Conservation (phyloP, 2,329 filamentous ascomycete genomes). For the Dissoconium aciculare region DNA sequence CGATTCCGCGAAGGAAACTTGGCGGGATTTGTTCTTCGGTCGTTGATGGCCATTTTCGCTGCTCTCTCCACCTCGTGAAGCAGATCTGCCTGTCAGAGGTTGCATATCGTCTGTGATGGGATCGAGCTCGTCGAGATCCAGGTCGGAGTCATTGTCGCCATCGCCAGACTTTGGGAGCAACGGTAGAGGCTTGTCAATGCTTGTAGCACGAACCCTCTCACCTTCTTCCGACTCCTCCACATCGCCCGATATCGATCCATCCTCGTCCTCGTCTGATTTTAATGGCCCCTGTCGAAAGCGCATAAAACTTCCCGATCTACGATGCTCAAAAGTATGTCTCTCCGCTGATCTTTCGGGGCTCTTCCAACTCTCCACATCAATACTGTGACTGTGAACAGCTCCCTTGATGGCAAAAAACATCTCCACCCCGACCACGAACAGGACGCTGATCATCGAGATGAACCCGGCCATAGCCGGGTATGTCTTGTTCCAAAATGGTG, state of each 20-base stretch:
- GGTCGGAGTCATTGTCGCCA: conserved; percentile 19
- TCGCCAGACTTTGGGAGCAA: conserved; percentile 11
- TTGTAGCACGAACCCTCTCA: not conserved
- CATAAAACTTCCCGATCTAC: conserved; percentile 12
- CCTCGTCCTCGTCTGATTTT: conserved; percentile 7
- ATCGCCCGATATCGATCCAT: conserved; percentile 4
- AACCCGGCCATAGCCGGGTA: conserved; percentile 69
- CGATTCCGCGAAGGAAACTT: conserved; percentile 9
- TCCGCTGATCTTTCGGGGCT: not conserved
- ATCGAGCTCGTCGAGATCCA: conserved; percentile 24
- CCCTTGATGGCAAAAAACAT: conserved; percentile 70
- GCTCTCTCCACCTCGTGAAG: not conserved
- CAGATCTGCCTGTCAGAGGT: conserved; percentile 12
- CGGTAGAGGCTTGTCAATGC: conserved; percentile 21
- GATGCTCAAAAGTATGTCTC: not conserved
- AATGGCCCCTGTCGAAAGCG: conserved; percentile 16
- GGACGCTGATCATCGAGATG: conserved; percentile 67
- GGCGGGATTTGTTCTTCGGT: conserved; percentile 6
- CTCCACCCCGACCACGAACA: conserved; percentile 71
- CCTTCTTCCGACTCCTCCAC: conserved; percentile 1
- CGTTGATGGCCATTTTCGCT: conserved; percentile 9
- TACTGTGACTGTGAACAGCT: conserved; percentile 41
- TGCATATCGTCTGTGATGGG: conserved; percentile 12
- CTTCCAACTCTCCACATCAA: not conserved
- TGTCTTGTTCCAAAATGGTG: conserved; percentile 61